These are phyloP conservation scores for Lentinus brumalis DNA, from an alignment of 768 basidiomycete species.

Conservation along the genomic window DNA sequence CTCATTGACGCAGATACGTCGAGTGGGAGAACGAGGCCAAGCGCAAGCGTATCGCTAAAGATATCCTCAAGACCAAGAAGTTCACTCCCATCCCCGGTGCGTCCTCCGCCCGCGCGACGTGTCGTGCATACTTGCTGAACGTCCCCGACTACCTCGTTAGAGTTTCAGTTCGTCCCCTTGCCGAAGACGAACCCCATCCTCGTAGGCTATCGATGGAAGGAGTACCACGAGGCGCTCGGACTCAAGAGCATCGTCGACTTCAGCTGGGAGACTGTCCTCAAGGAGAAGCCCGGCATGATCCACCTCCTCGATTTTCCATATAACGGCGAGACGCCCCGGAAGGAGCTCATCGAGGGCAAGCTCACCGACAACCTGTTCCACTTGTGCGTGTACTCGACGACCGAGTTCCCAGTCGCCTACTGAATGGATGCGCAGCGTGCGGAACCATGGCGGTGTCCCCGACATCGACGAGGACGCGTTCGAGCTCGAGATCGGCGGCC, in stretches of 20 bases:
- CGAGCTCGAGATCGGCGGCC: conserved; percentile 53
- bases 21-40: conserved; percentile 53
- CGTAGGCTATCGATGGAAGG: conserved; percentile 53
- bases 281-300: conserved; percentile 53
- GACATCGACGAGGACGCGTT: conserved; percentile 48
- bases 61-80: conserved; percentile 41
- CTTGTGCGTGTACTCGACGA: conserved; percentile 41
- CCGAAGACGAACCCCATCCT: conserved; percentile 54
- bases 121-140: not conserved
- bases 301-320: conserved; percentile 58
- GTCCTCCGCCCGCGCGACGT: not conserved
- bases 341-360: conserved; percentile 46
- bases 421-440: conserved; percentile 38
- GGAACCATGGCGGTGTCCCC: conserved; percentile 57
- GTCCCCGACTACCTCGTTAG: conserved; percentile 22
- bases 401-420: not conserved
- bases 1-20: conserved; percentile 37
- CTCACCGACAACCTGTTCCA: conserved; percentile 52
- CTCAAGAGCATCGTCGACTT: conserved; percentile 46
- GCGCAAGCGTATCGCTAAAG: conserved; percentile 41
- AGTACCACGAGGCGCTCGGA: conserved; percentile 53
- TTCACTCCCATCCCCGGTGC: conserved; percentile 45
- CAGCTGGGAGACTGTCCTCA: conserved; percentile 53
- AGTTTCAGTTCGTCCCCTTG: conserved; percentile 51
- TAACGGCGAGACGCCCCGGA: conserved; percentile 52